phyloP scores from a whole-genome alignment of 1,139 yeast genomes.

The Arxiozyma telluris region DNA sequence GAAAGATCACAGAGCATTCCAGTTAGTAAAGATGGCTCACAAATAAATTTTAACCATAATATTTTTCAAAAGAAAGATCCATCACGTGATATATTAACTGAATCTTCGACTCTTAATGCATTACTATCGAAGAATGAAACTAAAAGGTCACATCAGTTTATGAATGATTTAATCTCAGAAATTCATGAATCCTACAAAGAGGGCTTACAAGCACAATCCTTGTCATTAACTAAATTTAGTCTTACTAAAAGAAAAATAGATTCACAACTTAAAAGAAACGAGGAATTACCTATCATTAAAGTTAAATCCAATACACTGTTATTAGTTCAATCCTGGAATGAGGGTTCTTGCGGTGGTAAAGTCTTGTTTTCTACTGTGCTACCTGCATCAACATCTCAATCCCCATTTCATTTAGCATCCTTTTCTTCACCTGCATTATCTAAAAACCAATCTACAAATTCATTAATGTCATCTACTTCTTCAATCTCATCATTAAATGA shows the following conservation, averaged over 20 bases:
- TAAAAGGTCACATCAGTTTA: slow-evolving; percentile 8
- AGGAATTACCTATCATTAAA: slow-evolving; percentile 21
- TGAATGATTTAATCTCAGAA: slow-evolving; percentile 21
- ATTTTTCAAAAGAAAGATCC: background rate
- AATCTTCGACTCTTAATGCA: background rate
- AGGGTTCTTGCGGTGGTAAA: slow-evolving; percentile 27
- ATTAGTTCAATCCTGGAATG: slow-evolving; percentile 27
- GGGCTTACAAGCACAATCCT: slow-evolving; percentile 14
- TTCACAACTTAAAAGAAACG: slow-evolving; percentile 20
- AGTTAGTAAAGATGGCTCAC: background rate
- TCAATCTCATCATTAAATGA: background rate
- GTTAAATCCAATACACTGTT: slow-evolving; percentile 21
- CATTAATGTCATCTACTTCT: background rate
- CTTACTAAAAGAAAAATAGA: slow-evolving; percentile 23
- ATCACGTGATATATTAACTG: background rate
- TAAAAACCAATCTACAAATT: background rate
- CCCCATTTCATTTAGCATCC: background rate
- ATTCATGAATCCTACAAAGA: slow-evolving; percentile 20
- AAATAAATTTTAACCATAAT: slow-evolving; percentile 1
- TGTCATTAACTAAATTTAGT: slow-evolving; percentile 18
- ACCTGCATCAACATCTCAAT: slow-evolving; percentile 15
- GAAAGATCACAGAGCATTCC: slow-evolving; percentile 3
- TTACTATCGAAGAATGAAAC: background rate
- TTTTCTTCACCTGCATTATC: background rate
- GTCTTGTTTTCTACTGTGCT: slow-evolving; percentile 26